Percentiles rank a stretch among this genome's conserved stretches.
Conservation (phyloP, 1,284 basidiomycete species). For the Volvariella surrecta region DNA sequence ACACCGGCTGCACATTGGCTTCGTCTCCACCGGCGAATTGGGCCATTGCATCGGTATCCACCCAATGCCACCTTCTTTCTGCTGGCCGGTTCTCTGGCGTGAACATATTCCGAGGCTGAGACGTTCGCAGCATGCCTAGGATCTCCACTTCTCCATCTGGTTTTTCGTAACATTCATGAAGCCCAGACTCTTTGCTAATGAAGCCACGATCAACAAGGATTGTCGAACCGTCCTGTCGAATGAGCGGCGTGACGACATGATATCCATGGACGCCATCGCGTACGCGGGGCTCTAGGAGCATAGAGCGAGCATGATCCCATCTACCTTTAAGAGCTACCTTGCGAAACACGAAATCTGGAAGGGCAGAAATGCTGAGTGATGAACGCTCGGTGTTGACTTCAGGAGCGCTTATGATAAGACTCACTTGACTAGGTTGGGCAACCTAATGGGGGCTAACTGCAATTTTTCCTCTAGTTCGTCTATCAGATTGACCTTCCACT, state of each 20-base stretch:
- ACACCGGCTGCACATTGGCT: conserved; percentile 72
- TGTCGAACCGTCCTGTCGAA: conserved; percentile 69
- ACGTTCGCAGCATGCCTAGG: conserved; percentile 68
- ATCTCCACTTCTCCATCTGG: conserved; percentile 55
- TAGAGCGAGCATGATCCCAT: conserved; percentile 71
- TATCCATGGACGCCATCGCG: conserved; percentile 84
- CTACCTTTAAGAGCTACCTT: conserved; percentile 74
- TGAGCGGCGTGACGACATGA: conserved; percentile 80
- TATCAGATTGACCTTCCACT: conserved; percentile 94
- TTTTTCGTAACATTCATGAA: conserved; percentile 23
- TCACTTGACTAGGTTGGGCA: conserved; percentile 87
- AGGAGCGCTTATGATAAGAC: conserved; percentile 11
- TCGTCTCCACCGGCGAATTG: conserved; percentile 67
- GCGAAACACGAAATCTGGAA: conserved; percentile 84
- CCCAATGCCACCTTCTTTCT: conserved; percentile 88
- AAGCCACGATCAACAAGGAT: conserved; percentile 92
- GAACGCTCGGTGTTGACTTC: conserved; percentile 12
- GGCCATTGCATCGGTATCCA: conserved; percentile 79
- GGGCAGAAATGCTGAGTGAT: conserved; percentile 44
- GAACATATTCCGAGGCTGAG: conserved; percentile 67
- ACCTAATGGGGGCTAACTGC: conserved; percentile 65
- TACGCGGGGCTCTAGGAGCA: conserved; percentile 83
- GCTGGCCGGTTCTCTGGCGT: conserved; percentile 85
- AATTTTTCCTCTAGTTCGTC: conserved; percentile 93
- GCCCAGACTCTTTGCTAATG: conserved; percentile 55